These are phyloP conservation scores for Rutidosis leptorrhynchoides DNA, from an alignment of 129 eudicot species.

Conservation along the genomic window DNA sequence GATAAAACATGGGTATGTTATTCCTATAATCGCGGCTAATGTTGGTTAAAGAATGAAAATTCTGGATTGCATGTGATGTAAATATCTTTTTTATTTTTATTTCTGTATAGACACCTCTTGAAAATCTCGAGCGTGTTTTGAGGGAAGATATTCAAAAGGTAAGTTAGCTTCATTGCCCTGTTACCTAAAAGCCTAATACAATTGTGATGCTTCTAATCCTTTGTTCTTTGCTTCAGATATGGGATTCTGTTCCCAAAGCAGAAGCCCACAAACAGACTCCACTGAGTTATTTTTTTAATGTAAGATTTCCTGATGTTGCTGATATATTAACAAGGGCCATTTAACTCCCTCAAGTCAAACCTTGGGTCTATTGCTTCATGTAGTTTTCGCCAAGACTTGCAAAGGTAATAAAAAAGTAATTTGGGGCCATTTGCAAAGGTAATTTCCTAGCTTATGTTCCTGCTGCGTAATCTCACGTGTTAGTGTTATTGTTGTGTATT, in stretches of 20 bases:
- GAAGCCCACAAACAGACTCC: conserved; percentile 95
- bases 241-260: conserved; percentile 98
- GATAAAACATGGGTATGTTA: conserved; percentile 90
- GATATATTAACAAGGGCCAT: too few species aligned
- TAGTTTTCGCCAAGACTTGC: too few species aligned
- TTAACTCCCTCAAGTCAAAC: too few species aligned
- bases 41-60: not conserved
- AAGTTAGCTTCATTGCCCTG: not conserved
- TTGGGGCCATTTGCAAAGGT: too few species aligned
- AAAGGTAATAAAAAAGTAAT: too few species aligned
- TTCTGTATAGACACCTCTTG: conserved; percentile 79
- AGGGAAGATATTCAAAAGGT: too few species aligned
- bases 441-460: too few species aligned
- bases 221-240: conserved; percentile 47
- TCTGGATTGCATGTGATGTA: conserved; percentile 20
- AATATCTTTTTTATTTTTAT: conserved; percentile 22
- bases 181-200: not conserved
- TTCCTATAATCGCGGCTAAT: not conserved
- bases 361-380: too few species aligned
- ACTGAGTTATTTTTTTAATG: conserved; percentile 90
- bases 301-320: conserved; percentile 37
- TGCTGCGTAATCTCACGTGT: too few species aligned
- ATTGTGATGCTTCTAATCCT: not conserved
- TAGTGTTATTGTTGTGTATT: too few species aligned
- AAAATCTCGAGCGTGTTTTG: conserved; percentile 81